Conservation (phyloP, 2,329 filamentous ascomycete species). For the Arthrobotrys conoides region DNA sequence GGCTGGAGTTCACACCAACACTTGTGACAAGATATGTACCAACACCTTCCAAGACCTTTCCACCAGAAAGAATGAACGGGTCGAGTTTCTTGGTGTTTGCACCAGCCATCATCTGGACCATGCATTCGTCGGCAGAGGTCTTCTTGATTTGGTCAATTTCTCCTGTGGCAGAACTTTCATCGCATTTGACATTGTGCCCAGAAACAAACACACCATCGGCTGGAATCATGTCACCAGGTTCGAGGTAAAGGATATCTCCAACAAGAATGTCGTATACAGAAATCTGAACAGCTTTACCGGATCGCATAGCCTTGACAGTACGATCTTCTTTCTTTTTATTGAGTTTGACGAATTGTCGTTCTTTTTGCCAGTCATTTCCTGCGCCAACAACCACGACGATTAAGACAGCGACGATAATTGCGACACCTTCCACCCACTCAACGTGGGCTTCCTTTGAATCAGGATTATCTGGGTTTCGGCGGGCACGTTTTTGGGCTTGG, state of each 20-base stretch:
- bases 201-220: slow-evolving; percentile 79
- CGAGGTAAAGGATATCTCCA: slow-evolving; percentile 78
- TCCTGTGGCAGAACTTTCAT: slow-evolving; percentile 81
- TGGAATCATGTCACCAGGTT: slow-evolving; percentile 79
- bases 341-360: slow-evolving; percentile 76
- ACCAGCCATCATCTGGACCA: slow-evolving; percentile 72
- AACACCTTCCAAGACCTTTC: slow-evolving; percentile 72
- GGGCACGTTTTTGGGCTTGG: slow-evolving; percentile 71
- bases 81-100: slow-evolving; percentile 73
- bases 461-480: slow-evolving; percentile 63
- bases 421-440: slow-evolving; percentile 79
- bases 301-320: slow-evolving; percentile 77
- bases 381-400: slow-evolving; percentile 77
- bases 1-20: slow-evolving; percentile 72
- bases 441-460: slow-evolving; percentile 71
- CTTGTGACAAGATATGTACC: slow-evolving; percentile 73
- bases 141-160: slow-evolving; percentile 82
- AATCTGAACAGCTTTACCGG: slow-evolving; percentile 75
- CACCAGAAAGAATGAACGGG: slow-evolving; percentile 76
- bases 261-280: slow-evolving; percentile 78
- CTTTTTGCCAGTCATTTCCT: slow-evolving; percentile 78
- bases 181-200: slow-evolving; percentile 78
- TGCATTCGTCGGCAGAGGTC: slow-evolving; percentile 74
- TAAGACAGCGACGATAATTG: slow-evolving; percentile 76
- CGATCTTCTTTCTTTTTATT: slow-evolving; percentile 76